These are phyloP conservation scores for Kwoniella dendrophila DNA, from an alignment of 768 basidiomycete species.

Conservation along the genomic window DNA sequence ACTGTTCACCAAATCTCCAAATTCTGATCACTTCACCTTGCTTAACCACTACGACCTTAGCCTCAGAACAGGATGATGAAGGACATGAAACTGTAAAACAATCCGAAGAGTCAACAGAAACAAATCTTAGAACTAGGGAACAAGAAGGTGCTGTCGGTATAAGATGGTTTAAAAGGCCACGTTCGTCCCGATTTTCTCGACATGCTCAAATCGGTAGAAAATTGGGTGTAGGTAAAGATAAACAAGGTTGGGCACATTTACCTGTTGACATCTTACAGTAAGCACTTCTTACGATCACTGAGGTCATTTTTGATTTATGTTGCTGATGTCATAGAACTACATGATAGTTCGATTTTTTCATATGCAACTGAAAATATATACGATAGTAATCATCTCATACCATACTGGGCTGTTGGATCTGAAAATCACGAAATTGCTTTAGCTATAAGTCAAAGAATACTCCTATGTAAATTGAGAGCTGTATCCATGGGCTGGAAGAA, in stretches of 20 bases:
- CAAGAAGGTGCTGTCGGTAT: too few relatives aligned
- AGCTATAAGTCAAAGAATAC: constrained; percentile 11
- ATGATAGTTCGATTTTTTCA: constrained; percentile 7
- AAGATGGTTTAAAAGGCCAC: too few relatives aligned
- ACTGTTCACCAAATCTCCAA: too few relatives aligned
- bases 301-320: background rate
- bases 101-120: too few relatives aligned
- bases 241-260: constrained; percentile 30
- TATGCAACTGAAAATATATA: background rate
- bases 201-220: background rate
- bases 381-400: background rate
- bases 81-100: too few relatives aligned
- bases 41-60: too few relatives aligned
- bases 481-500: constrained; percentile 20
- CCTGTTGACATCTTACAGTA: constrained; percentile 26
- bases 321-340: background rate
- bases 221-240: constrained; percentile 2
- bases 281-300: constrained; percentile 8
- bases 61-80: too few relatives aligned
- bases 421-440: constrained; percentile 15
- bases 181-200: too few relatives aligned
- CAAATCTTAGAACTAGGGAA: too few relatives aligned
- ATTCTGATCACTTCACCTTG: too few relatives aligned
- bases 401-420: background rate
- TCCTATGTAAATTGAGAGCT: constrained; percentile 18